Conservation (phyloP, 164 flowering plant genomes). For the Nymphaea colorata region DNA sequence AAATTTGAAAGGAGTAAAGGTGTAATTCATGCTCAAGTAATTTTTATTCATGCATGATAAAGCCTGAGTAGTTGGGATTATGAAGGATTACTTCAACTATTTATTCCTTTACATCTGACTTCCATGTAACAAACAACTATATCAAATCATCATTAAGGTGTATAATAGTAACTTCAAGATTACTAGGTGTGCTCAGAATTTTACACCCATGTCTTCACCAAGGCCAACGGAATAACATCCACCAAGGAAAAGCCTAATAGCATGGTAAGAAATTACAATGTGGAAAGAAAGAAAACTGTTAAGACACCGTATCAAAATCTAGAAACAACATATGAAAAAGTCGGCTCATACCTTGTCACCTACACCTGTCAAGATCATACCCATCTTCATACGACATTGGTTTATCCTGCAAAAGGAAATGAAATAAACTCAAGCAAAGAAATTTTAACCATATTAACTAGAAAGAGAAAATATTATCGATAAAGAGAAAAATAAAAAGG, state of each 20-base stretch:
- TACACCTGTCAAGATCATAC: conserved; percentile 68
- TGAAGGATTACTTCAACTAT: too few relatives aligned
- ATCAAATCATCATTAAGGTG: too few relatives aligned
- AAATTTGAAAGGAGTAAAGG: too few relatives aligned
- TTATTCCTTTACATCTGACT: too few relatives aligned
- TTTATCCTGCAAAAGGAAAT: conserved; percentile 28
- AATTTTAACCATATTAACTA: background rate
- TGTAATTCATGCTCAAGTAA: too few relatives aligned
- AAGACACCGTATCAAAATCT: background rate
- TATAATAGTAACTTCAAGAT: background rate
- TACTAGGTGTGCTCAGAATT: background rate
- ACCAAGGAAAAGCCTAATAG: background rate
- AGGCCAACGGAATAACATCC: background rate
- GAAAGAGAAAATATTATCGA: background rate
- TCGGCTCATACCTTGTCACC: conserved; percentile 61
- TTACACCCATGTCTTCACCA: background rate
- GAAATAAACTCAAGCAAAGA: conserved; percentile 8
- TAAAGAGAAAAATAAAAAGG: background rate
- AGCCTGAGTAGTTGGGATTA: too few relatives aligned
- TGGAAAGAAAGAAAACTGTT: too few relatives aligned
- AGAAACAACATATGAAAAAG: background rate
- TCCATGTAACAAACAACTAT: too few relatives aligned
- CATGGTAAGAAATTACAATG: background rate
- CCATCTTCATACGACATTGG: conserved; percentile 87
- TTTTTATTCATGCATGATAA: too few relatives aligned